Evolutionary conservation across 495 filamentous ascomycete genomes (phyloP), one percentile per base, ranked within the genome.

Genomic region (Aspergillus avenaceus): DNA sequence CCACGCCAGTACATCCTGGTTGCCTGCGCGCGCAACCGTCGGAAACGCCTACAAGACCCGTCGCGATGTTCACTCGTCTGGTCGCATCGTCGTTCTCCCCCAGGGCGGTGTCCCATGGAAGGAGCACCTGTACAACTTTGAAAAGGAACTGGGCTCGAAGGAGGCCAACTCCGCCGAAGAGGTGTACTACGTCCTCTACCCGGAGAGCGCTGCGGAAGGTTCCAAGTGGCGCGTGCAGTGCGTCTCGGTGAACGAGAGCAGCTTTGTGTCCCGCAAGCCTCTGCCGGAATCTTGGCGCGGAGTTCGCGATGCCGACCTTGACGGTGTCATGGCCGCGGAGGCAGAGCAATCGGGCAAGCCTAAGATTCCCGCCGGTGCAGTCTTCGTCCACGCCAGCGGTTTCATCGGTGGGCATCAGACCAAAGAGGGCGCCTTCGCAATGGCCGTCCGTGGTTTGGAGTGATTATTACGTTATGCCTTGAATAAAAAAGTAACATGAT

Each of bases 351-450:
- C 63, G 7, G 69, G 65, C 21, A 62, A 67, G 47, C 51, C 61
- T 19, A 65, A 66, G 56, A 61, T 74, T 26, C 73, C 73, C 3
- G 70, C 72, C 23, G 93, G 92, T 5, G 81, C 87, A 31, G 83
- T 97, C 19, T 98, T 98, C 64, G 86, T 96, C 45, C 93, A 98
- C 59, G 91, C 93, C 7, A 85, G 84, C 45, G 95, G 93, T 4
- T 98, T 98, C 66, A 96, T 97, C 66, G 93, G 95, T 14, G 93
- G 93, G 3, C 95, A 96, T 64, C 84, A 85, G 74, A 92, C 85
- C 0, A 90, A 84, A 61, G 90, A 95, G 42, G 95, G 93, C n/a
- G 91, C 84, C 22, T 74, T 88, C 61, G 81, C 83, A 41, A 92
- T 97, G 90, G 91, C 91, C 31, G 73, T 80, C 60, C 88, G 84